Conservation (phyloP, 768 basidiomycete species). For the Kwoniella dejecticola region DNA sequence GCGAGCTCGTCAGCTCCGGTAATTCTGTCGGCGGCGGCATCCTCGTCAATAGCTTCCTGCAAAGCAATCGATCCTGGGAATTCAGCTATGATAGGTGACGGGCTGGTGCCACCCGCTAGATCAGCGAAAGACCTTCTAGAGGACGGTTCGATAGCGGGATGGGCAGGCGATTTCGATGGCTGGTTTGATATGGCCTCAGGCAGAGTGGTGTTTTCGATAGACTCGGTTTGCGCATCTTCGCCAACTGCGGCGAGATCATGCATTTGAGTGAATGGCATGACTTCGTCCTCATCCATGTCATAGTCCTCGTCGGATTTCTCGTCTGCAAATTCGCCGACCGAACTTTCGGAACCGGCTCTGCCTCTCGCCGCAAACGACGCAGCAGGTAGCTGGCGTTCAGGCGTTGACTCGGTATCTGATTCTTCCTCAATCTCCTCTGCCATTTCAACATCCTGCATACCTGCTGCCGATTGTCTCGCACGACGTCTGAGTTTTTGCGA, state of each 20-base stretch:
- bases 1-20: neutral
- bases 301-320: constrained; percentile 29
- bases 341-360: constrained; percentile 28
- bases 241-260: neutral
- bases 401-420: constrained; percentile 9
- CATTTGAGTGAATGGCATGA: constrained; percentile 18
- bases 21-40: constrained; percentile 9
- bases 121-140: constrained; percentile 22
- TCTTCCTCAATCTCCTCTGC: constrained; percentile 22
- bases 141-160: too few relatives aligned
- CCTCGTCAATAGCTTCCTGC: constrained; percentile 29
- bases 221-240: neutral
- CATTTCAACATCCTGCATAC: constrained; percentile 24
- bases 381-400: constrained; percentile 8
- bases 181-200: neutral
- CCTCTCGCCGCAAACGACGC: neutral
- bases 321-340: constrained; percentile 35
- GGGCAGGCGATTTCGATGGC: too few relatives aligned
- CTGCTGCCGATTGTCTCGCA: constrained; percentile 29
- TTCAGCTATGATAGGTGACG: constrained; percentile 15
- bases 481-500: constrained; percentile 21
- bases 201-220: neutral
- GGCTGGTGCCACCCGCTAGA: constrained; percentile 14
- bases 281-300: constrained; percentile 45
- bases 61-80: constrained; percentile 25